Conservation (phyloP, 352 stramenopile species). For the Phytophthora fragariae region DNA sequence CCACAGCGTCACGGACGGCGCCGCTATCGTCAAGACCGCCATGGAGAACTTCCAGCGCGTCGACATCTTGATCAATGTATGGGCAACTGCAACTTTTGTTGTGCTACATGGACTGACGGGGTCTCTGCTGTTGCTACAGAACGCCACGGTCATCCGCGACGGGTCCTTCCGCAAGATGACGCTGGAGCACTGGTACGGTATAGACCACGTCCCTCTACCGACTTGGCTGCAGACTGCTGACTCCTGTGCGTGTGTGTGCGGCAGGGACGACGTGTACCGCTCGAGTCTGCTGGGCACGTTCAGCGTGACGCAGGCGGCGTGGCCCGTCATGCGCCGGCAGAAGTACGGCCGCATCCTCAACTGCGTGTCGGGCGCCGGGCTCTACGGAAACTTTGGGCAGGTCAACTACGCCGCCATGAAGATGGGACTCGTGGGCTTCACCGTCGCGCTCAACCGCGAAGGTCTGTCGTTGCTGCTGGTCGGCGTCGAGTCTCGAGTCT, state of each 20-base stretch:
- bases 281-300: slow-evolving; percentile 71
- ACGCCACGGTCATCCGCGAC: slow-evolving; percentile 75
- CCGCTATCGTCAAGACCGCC: slow-evolving; percentile 50
- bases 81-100: slow-evolving; percentile 11
- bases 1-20: slow-evolving; percentile 60
- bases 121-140: slow-evolving; percentile 40
- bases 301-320: slow-evolving; percentile 68
- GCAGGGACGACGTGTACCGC: slow-evolving; percentile 68
- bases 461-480: slow-evolving; percentile 27
- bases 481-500: background rate
- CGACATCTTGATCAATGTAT: slow-evolving; percentile 83
- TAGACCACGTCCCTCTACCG: background rate
- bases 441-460: slow-evolving; percentile 72
- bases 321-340: slow-evolving; percentile 74
- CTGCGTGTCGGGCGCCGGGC: slow-evolving; percentile 64
- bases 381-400: slow-evolving; percentile 85
- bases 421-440: slow-evolving; percentile 77
- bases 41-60: slow-evolving; percentile 59
- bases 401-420: slow-evolving; percentile 86
- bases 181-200: slow-evolving; percentile 53
- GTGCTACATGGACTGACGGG: background rate
- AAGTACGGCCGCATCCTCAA: slow-evolving; percentile 81
- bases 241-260: slow-evolving; percentile 1
- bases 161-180: slow-evolving; percentile 84
- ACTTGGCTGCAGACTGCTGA: background rate